These are phyloP conservation scores for Macroventuria anomochaeta DNA, from an alignment of 2,329 filamentous ascomycete species.

Conservation along the genomic window DNA sequence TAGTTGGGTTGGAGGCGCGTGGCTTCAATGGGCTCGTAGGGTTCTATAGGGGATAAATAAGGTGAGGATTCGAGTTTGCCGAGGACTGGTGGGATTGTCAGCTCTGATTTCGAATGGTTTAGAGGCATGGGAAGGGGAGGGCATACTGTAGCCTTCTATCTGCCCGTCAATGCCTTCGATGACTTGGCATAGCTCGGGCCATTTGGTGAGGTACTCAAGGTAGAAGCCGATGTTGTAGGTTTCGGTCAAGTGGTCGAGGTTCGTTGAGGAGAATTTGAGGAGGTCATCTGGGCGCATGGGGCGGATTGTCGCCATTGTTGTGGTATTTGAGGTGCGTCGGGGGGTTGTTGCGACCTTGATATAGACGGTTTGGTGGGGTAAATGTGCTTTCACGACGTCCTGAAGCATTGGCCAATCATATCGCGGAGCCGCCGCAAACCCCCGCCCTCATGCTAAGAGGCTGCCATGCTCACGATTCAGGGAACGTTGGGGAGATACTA, in stretches of 20 bases:
- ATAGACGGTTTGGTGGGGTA: conserved; percentile 6
- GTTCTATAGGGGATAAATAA: conserved; percentile 76
- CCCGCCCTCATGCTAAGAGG: not conserved
- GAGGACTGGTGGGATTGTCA: conserved; percentile 70
- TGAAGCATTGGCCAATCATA: conserved; percentile 4
- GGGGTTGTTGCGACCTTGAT: not conserved
- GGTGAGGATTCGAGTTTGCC: conserved; percentile 85
- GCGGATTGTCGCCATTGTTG: conserved; percentile 78
- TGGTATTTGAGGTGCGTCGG: not conserved
- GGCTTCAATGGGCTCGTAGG: conserved; percentile 66
- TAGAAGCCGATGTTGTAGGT: conserved; percentile 97
- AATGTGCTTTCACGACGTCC: conserved; percentile 1
- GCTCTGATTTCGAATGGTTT: no score
- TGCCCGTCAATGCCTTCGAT: conserved; percentile 86
- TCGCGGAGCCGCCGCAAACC: conserved; percentile 1
- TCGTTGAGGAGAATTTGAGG: conserved; percentile 89
- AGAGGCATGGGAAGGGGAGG: not conserved
- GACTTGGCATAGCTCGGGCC: conserved; percentile 93
- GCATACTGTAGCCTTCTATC: conserved; percentile 90
- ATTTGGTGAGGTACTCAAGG: conserved; percentile 92
- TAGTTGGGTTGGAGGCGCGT: conserved; percentile 65
- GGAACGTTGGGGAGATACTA: not conserved
- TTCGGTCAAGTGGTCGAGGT: conserved; percentile 95
- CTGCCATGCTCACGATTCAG: not conserved
- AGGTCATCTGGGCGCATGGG: conserved; percentile 74